A percentile compares a stretch with the other conserved stretches of the same genome.
These are phyloP conservation scores for Trichoderma sp. DNA, from an alignment of 2,329 filamentous ascomycete species.

Conservation along the genomic window DNA sequence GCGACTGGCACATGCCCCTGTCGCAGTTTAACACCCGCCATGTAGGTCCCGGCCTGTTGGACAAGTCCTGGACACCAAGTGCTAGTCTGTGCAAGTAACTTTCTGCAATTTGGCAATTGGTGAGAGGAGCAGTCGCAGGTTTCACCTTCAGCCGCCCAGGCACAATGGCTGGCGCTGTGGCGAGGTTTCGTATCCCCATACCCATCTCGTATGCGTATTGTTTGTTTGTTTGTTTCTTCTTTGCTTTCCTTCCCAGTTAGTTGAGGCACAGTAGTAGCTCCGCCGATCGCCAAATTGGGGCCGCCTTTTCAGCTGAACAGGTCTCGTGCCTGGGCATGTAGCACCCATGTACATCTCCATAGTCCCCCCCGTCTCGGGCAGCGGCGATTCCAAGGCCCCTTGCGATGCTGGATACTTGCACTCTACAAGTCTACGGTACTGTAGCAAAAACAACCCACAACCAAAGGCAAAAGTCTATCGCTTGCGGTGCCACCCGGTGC, in stretches of 20 bases:
- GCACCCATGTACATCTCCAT: not conserved
- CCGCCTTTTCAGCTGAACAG: slow-evolving; percentile 25
- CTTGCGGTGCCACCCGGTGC: slow-evolving; percentile 2
- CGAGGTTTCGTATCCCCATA: not conserved
- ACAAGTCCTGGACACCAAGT: not conserved
- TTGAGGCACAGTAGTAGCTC: not conserved
- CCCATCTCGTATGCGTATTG: not conserved
- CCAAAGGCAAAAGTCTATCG: not conserved
- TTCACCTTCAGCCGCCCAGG: not conserved
- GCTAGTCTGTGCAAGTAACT: too few relatives aligned
- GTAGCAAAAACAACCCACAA: not conserved
- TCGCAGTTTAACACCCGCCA: not conserved
- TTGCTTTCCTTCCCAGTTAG: not conserved
- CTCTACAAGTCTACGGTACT: not conserved
- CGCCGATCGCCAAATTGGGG: slow-evolving; percentile 25
- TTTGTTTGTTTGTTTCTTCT: not conserved
- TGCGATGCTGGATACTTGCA: not conserved
- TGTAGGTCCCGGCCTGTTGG: not conserved
- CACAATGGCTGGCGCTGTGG: not conserved
- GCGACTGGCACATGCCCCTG: slow-evolving; percentile 4
- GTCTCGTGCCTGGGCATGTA: slow-evolving; percentile 13
- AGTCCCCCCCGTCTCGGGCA: not conserved
- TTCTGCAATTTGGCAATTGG: not conserved
- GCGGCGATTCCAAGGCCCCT: not conserved
- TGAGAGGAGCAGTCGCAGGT: not conserved